Evolutionary conservation across 169 alveolate genomes (phyloP).

Genomic region (Pseudocohnilembus persalinus): DNA sequence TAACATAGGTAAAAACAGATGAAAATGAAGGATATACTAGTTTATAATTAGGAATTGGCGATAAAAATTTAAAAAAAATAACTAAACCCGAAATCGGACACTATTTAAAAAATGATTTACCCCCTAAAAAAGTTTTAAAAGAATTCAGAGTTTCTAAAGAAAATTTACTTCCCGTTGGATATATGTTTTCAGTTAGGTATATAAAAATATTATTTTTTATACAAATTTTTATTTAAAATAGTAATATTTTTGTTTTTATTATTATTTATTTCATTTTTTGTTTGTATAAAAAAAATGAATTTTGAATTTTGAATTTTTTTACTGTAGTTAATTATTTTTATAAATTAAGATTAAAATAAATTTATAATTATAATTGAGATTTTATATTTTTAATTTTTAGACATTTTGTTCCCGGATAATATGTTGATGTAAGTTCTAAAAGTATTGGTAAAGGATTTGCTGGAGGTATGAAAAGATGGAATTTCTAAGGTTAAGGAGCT

Average conservation of each 20-base stretch:
- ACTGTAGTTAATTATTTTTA: slow-evolving; percentile 61
- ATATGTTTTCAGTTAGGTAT: slow-evolving; percentile 44
- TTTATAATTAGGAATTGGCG: slow-evolving; percentile 71
- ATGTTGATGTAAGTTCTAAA: slow-evolving; percentile 87
- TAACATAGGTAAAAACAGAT: slow-evolving; percentile 55
- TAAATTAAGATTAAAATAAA: slow-evolving; percentile 64
- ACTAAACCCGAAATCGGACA: slow-evolving; percentile 72
- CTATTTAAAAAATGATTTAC: slow-evolving; percentile 60
- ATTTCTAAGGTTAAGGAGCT: slow-evolving; percentile 84
- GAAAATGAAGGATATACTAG: slow-evolving; percentile 53
- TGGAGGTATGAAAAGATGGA: slow-evolving; percentile 92
- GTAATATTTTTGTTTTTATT: too few species aligned
- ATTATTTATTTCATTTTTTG: too few species aligned
- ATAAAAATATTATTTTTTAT: neutral
- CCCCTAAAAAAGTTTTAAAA: slow-evolving; percentile 57
- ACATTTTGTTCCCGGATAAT: slow-evolving; percentile 82
- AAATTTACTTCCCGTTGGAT: slow-evolving; percentile 70
- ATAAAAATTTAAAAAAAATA: slow-evolving; percentile 44
- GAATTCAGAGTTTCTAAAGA: slow-evolving; percentile 68
- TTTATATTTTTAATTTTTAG: slow-evolving; percentile 82
- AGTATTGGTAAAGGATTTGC: slow-evolving; percentile 93
- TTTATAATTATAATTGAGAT: slow-evolving; percentile 86
- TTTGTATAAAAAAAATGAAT: slow-evolving; percentile 29
- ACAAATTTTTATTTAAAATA: too few species aligned
- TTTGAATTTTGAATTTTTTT: slow-evolving; percentile 67